phyloP scores from a whole-genome alignment of 768 basidiomycete genomes.

The Suillus plorans region DNA sequence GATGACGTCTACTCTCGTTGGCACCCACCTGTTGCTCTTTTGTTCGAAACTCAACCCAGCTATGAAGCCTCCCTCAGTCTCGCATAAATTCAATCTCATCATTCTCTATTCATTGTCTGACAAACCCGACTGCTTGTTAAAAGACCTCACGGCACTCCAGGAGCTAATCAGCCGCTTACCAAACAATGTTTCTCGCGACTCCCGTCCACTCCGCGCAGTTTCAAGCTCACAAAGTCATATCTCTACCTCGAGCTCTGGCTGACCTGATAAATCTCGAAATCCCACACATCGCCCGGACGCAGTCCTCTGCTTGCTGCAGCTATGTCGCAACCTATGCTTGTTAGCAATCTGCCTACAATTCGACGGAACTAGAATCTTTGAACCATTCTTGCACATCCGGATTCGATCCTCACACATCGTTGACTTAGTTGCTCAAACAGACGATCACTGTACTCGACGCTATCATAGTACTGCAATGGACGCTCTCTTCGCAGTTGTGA shows the following conservation, averaged over 20 bases:
- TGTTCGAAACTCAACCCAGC: too few species aligned
- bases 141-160: constrained; percentile 13
- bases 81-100: constrained; percentile 10
- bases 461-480: too few species aligned
- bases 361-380: not conserved
- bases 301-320: not conserved
- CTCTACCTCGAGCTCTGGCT: not conserved
- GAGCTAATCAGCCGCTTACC: constrained; percentile 10
- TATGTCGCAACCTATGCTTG: not conserved
- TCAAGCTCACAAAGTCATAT: too few species aligned
- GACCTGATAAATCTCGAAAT: not conserved
- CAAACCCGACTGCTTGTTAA: constrained; percentile 7
- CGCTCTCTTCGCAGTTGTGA: too few species aligned
- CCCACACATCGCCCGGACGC: not conserved
- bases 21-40: not conserved
- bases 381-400: constrained; percentile 10
- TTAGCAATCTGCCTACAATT: constrained; percentile 5
- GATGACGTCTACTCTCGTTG: not conserved
- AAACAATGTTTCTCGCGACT: constrained; percentile 8
- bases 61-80: constrained; percentile 13
- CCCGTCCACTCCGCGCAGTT: not conserved
- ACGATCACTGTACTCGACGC: too few species aligned
- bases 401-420: constrained; percentile 2
- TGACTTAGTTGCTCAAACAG: too few species aligned
- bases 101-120: constrained; percentile 4